phyloP scores from a whole-genome alignment of 169 alveolate genomes.

The Plasmodium chabaudi region DNA sequence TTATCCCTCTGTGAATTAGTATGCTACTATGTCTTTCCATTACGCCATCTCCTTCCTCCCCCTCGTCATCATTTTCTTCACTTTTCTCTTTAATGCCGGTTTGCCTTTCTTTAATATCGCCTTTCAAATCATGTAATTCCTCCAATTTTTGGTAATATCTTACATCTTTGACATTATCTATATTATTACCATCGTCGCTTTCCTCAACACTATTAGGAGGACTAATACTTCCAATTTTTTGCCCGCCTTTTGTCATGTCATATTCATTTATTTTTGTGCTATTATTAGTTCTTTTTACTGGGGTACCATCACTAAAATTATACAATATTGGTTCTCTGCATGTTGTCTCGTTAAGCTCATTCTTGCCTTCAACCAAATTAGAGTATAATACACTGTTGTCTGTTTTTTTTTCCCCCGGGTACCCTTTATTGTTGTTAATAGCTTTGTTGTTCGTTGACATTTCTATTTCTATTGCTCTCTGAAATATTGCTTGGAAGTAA shows the following conservation, averaged over 20 bases:
- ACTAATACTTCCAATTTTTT: no score
- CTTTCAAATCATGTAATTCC: no score
- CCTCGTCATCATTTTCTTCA: not conserved
- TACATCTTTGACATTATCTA: no score
- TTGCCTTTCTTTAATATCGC: no score
- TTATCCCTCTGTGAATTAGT: constrained; percentile 54
- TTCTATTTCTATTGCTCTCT: constrained; percentile 10
- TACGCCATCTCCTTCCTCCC: constrained; percentile 40
- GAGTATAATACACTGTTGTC: not conserved
- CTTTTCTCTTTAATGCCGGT: no score
- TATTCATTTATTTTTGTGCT: not conserved
- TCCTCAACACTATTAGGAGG: no score
- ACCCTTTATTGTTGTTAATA: not conserved
- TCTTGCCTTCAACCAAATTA: not conserved
- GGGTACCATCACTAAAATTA: not conserved
- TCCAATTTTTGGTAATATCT: no score
- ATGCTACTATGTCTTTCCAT: constrained; percentile 77
- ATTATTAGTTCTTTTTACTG: not conserved
- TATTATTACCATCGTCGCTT: no score
- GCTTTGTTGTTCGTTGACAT: not conserved
- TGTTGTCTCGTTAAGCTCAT: not conserved
- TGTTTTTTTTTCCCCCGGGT: not conserved
- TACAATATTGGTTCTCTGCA: not conserved
- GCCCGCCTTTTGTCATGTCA: no score
- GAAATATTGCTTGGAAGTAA: not conserved